phyloP scores from a whole-genome alignment of 768 basidiomycete species.

The Dentipellis sp. region DNA sequence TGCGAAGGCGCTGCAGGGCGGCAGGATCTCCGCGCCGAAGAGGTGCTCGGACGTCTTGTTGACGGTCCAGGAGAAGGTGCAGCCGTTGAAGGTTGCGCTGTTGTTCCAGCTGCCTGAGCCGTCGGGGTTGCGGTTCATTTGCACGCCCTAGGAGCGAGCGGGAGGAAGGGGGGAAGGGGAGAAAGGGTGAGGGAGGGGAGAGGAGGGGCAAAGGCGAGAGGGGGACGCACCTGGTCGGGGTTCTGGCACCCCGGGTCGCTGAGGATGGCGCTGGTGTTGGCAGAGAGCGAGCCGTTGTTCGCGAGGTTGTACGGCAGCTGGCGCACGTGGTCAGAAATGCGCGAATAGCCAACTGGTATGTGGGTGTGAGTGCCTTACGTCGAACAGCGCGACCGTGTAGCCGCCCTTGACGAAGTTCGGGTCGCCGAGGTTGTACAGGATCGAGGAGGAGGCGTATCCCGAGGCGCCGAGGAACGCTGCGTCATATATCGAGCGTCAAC shows the following conservation, averaged over 20 bases:
- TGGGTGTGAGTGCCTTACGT: constrained; percentile 22
- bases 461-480: constrained; percentile 46
- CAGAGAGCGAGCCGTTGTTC: constrained; percentile 37
- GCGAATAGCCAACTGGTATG: background rate
- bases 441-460: constrained; percentile 42
- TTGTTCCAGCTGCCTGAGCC: constrained; percentile 33
- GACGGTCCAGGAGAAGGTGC: constrained; percentile 32
- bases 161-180: background rate
- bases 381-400: constrained; percentile 39
- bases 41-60: constrained; percentile 28
- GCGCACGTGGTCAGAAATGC: background rate
- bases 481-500: background rate
- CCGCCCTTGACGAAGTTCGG: constrained; percentile 37
- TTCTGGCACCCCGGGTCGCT: constrained; percentile 35
- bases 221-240: constrained; percentile 23
- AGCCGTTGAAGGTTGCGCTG: constrained; percentile 29
- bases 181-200: background rate
- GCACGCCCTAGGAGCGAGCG: constrained; percentile 20
- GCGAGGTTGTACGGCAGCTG: constrained; percentile 30
- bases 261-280: constrained; percentile 40
- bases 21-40: constrained; percentile 28
- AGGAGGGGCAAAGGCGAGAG: background rate
- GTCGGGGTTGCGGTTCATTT: constrained; percentile 25
- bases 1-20: constrained; percentile 17
- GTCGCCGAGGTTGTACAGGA: constrained; percentile 34